Conservation (phyloP, 2,329 filamentous ascomycete species). For the Aspergillus amoenus region DNA sequence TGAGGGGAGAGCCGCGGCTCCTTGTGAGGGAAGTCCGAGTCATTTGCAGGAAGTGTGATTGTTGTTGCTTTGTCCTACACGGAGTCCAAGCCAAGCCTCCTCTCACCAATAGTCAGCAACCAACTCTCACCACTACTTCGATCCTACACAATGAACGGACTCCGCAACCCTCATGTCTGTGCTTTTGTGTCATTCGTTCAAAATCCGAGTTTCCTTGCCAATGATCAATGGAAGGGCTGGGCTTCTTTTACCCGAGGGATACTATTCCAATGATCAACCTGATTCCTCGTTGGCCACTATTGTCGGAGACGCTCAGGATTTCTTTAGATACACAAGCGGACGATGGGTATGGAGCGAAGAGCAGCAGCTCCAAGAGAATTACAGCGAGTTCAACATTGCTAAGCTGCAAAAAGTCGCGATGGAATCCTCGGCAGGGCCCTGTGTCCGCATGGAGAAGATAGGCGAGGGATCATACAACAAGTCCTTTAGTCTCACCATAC, state of each 20-base stretch:
- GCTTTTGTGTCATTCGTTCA: neutral
- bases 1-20: neutral
- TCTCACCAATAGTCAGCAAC: neutral
- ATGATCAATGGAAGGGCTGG: neutral
- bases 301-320: slow-evolving; percentile 9
- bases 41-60: neutral
- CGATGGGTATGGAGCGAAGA: slow-evolving; percentile 40
- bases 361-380: slow-evolving; percentile 32
- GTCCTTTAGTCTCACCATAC: slow-evolving; percentile 24
- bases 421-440: slow-evolving; percentile 26
- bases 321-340: slow-evolving; percentile 34
- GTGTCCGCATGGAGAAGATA: slow-evolving; percentile 38
- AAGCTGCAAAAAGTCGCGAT: slow-evolving; percentile 34
- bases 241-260: neutral
- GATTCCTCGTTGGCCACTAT: neutral
- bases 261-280: neutral
- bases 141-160: neutral
- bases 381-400: slow-evolving; percentile 34
- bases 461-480: slow-evolving; percentile 41
- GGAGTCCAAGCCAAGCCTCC: neutral
- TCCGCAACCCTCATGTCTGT: neutral
- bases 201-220: neutral
- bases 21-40: neutral
- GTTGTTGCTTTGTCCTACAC: neutral
- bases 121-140: neutral